Conservation (phyloP, 768 basidiomycete species). For the Leccinum rimulosum region DNA sequence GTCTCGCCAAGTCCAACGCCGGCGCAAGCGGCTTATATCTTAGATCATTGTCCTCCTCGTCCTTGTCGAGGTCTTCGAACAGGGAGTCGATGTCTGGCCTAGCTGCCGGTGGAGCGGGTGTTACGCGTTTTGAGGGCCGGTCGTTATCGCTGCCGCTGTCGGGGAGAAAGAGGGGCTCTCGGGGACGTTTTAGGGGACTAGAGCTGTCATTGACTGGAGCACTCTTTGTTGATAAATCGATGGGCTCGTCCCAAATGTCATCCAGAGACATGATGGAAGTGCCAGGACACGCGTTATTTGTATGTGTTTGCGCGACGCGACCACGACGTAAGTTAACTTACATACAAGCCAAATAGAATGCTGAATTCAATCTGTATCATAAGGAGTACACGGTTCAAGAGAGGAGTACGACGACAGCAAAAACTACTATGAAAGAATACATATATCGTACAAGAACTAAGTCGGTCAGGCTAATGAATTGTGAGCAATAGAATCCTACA, state of each 20-base stretch:
- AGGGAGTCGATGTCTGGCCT: constrained; percentile 39
- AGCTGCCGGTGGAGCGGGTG: constrained; percentile 12
- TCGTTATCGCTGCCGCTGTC: constrained; percentile 45
- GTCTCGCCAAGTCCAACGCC: constrained; percentile 49
- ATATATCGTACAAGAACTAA: too few species aligned
- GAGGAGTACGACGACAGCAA: too few species aligned
- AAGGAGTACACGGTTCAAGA: too few species aligned
- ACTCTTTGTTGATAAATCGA: constrained; percentile 26
- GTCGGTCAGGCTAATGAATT: too few species aligned
- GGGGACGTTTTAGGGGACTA: constrained; percentile 31
- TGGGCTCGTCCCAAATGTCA: constrained; percentile 60
- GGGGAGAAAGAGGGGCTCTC: constrained; percentile 54
- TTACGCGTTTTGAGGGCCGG: constrained; percentile 26
- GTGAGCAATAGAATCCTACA: too few species aligned
- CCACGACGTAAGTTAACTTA: too few species aligned
- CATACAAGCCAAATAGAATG: background rate
- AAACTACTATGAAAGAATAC: too few species aligned
- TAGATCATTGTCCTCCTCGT: constrained; percentile 44
- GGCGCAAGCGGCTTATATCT: constrained; percentile 47
- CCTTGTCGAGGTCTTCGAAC: constrained; percentile 49
- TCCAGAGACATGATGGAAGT: constrained; percentile 38
- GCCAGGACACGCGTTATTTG: constrained; percentile 27
- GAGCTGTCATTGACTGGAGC: constrained; percentile 17
- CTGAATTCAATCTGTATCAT: too few species aligned
- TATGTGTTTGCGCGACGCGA: constrained; percentile 19